These are phyloP conservation scores for Waltergamsia citrina DNA, from an alignment of 2,329 filamentous ascomycete genomes.

Conservation along the genomic window DNA sequence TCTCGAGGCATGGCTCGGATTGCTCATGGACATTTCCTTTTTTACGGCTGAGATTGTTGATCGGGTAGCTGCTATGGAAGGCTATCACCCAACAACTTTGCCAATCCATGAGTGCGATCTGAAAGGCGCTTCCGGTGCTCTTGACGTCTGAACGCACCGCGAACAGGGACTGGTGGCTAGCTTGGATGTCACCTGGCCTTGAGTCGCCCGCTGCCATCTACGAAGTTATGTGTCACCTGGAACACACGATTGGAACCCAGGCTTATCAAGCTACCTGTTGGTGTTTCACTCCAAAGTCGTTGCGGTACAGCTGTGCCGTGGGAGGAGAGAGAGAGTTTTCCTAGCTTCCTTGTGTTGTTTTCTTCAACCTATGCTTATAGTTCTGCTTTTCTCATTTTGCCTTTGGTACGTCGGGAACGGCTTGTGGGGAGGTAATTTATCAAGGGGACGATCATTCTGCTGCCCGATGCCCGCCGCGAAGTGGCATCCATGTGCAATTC, in stretches of 20 bases:
- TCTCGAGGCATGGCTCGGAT: slow-evolving; percentile 31
- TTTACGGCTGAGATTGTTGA: no score
- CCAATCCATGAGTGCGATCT: slow-evolving; percentile 14
- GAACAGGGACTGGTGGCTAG: background rate
- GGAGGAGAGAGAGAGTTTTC: no score
- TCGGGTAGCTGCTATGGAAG: no score
- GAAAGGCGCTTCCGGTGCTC: slow-evolving; percentile 30
- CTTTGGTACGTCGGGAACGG: slow-evolving; percentile 14
- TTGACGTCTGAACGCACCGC: slow-evolving; percentile 5
- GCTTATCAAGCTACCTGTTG: background rate
- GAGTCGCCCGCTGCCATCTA: background rate
- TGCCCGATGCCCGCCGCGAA: no score
- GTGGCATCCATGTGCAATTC: no score
- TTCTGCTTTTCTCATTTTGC: slow-evolving; percentile 15
- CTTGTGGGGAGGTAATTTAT: slow-evolving; percentile 25
- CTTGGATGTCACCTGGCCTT: background rate
- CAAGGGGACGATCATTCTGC: slow-evolving; percentile 2
- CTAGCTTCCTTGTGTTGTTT: slow-evolving; percentile 1
- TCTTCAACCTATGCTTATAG: slow-evolving; percentile 8
- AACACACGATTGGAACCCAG: background rate
- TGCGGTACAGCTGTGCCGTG: slow-evolving; percentile 29
- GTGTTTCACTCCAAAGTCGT: slow-evolving; percentile 14
- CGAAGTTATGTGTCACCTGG: background rate
- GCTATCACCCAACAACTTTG: slow-evolving; percentile 3
- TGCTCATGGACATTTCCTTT: no score